phyloP scores from a whole-genome alignment of 331 rosid species.

The Quercus phellos region DNA sequence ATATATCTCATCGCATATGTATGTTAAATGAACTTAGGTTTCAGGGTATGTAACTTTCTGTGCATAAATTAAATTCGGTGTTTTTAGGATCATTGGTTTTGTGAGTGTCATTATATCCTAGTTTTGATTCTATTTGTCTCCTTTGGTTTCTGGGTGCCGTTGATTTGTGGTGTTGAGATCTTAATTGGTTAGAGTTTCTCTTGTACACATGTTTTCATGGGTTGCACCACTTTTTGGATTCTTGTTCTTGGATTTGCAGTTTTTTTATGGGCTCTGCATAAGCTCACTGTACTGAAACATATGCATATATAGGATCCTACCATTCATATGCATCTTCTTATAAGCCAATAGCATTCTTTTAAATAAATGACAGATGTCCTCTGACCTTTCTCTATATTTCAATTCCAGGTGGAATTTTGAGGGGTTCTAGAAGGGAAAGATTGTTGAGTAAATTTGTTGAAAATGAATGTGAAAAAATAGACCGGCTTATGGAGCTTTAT shows the following conservation, averaged over 20 bases:
- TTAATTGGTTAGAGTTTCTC: background rate
- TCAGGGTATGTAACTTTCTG: background rate
- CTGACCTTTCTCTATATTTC: conserved; percentile 15
- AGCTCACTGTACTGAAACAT: background rate
- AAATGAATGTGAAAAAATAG: conserved; percentile 91
- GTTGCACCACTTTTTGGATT: background rate
- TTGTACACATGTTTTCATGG: background rate
- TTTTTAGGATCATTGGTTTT: background rate
- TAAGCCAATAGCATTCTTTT: background rate
- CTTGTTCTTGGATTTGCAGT: background rate
- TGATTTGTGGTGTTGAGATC: background rate
- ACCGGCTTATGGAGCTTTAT: conserved; percentile 91
- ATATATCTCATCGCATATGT: background rate
- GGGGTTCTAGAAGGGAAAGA: conserved; percentile 94
- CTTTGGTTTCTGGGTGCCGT: background rate
- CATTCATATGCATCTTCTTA: background rate
- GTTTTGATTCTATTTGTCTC: background rate
- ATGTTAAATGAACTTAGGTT: background rate
- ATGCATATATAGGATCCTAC: background rate
- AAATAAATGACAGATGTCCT: conserved; percentile 3
- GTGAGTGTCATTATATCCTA: background rate
- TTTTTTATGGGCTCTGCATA: background rate
- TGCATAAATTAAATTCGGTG: background rate
- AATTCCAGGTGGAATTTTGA: conserved; percentile 78
- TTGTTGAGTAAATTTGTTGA: conserved; percentile 86